phyloP scores from a whole-genome alignment of 2,329 filamentous ascomycete species.

The Aspergillus latus region DNA sequence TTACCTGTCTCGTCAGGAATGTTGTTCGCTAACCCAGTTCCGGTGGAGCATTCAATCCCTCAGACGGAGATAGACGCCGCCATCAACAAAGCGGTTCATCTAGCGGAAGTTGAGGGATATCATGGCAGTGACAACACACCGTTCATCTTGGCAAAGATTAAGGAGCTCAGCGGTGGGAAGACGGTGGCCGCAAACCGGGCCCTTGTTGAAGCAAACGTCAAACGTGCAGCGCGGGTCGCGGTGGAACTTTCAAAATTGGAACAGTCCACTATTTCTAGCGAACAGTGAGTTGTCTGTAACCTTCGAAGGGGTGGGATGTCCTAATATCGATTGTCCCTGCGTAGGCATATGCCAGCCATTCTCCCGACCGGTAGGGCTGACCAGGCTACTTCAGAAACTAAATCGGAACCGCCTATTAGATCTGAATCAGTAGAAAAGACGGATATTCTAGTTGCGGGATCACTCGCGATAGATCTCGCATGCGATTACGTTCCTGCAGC shows the following conservation, averaged over 20 bases:
- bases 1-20: conserved; percentile 75
- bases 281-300: conserved; percentile 40
- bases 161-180: conserved; percentile 70
- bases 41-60: conserved; percentile 67
- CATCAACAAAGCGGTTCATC: conserved; percentile 66
- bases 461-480: conserved; percentile 80
- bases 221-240: conserved; percentile 64
- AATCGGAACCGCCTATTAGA: conserved; percentile 15
- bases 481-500: conserved; percentile 69
- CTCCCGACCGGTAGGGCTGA: conserved; percentile 26
- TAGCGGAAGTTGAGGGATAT: conserved; percentile 64
- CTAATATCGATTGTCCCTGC: conserved; percentile 35
- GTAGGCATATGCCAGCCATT: conserved; percentile 41
- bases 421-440: conserved; percentile 33
- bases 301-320: conserved; percentile 26
- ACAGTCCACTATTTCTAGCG: conserved; percentile 25
- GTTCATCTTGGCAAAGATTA: conserved; percentile 75
- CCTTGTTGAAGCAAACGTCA: conserved; percentile 66
- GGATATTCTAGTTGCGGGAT: conserved; percentile 83
- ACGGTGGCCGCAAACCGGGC: conserved; percentile 74
- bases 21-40: conserved; percentile 86
- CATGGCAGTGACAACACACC: conserved; percentile 79
- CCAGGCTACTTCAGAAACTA: conserved; percentile 22
- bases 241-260: conserved; percentile 61
- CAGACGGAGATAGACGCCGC: conserved; percentile 67